Conservation (phyloP, 2,329 filamentous ascomycete species). For the Pseudogymnoascus destructans region DNA sequence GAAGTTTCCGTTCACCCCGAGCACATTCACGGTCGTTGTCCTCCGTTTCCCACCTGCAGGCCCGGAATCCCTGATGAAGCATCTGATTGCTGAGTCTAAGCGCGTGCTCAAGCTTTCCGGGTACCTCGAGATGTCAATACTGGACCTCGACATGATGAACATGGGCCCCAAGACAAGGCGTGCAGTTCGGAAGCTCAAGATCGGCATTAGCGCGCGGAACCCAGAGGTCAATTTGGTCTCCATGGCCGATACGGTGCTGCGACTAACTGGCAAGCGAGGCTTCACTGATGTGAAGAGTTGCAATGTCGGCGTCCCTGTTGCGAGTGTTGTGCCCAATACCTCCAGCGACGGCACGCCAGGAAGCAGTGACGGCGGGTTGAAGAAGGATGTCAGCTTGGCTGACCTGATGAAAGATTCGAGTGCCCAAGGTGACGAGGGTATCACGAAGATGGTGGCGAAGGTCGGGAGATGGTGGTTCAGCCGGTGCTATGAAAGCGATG, state of each 20-base stretch:
- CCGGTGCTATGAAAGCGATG: constrained; percentile 70
- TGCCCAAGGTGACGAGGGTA: constrained; percentile 64
- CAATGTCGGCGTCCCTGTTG: constrained; percentile 64
- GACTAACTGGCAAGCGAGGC: constrained; percentile 52
- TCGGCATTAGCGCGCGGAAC: constrained; percentile 49
- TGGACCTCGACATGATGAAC: constrained; percentile 70
- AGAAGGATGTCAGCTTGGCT: constrained; percentile 41
- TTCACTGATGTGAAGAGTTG: constrained; percentile 64
- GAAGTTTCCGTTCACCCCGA: constrained; percentile 61
- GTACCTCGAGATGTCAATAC: constrained; percentile 63
- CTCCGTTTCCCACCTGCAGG: constrained; percentile 63
- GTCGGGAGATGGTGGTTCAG: constrained; percentile 97
- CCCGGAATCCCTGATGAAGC: constrained; percentile 54
- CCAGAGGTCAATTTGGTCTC: constrained; percentile 47
- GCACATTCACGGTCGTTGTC: constrained; percentile 64
- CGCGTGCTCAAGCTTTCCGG: constrained; percentile 67
- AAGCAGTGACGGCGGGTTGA: constrained; percentile 17
- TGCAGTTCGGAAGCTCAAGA: constrained; percentile 57
- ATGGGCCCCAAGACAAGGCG: constrained; percentile 63
- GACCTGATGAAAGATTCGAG: constrained; percentile 62
- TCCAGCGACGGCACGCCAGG: constrained; percentile 17
- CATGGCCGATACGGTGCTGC: constrained; percentile 48
- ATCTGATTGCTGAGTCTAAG: constrained; percentile 60
- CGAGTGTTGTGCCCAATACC: constrained; percentile 34
- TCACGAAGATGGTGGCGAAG: constrained; percentile 81